Evolutionary conservation across 129 eudicot species (phyloP).

Genomic region (Dittrichia graveolens): DNA sequence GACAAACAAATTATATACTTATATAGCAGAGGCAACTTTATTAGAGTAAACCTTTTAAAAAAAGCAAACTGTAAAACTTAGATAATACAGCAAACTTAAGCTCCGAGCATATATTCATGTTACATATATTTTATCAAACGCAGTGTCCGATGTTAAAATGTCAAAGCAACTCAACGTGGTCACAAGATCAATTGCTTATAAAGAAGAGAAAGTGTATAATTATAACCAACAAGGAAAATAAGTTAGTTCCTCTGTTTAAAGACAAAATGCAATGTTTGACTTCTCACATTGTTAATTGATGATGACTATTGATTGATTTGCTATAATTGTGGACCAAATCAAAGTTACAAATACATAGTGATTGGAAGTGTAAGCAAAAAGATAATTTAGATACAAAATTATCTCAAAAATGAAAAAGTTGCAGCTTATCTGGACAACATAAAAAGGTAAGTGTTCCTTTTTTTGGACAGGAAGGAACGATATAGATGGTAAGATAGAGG

Average conservation of each 20-base stretch:
- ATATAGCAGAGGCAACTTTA: too few relatives aligned
- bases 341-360: background rate
- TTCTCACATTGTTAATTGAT: background rate
- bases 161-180: constrained; percentile 1
- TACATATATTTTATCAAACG: background rate
- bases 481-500: too few relatives aligned
- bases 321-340: background rate
- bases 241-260: background rate
- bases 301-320: background rate
- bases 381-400: background rate
- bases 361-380: background rate
- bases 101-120: background rate
- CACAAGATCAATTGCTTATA: background rate
- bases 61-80: background rate
- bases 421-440: background rate
- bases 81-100: background rate
- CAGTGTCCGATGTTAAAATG: background rate
- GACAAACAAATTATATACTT: background rate
- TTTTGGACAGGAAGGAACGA: too few relatives aligned
- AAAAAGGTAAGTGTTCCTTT: background rate
- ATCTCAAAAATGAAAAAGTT: background rate
- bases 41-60: background rate
- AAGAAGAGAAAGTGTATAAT: background rate
- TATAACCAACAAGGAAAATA: background rate
- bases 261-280: too few relatives aligned